A percentile compares a stretch with the other conserved stretches of the same genome.
phyloP scores from a whole-genome alignment of 768 basidiomycete species.

The Plicaturopsis crispa region DNA sequence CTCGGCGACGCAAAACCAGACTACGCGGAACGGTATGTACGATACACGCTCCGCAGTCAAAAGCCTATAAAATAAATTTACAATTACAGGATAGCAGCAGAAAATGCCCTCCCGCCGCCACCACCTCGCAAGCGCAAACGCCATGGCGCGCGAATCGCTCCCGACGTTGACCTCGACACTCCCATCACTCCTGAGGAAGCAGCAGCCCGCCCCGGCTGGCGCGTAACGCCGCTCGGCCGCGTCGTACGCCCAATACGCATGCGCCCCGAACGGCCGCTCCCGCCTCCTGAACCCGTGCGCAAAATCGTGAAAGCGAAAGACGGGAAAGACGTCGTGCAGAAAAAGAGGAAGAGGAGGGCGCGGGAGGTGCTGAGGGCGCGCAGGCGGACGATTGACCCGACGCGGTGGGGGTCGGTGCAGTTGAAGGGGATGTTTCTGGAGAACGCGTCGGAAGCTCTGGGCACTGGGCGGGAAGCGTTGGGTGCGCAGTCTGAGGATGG shows the following conservation, averaged over 20 bases:
- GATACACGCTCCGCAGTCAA: too few relatives aligned
- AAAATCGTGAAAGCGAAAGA: constrained; percentile 11
- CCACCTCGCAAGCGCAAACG: constrained; percentile 5
- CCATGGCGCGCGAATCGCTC: constrained; percentile 31
- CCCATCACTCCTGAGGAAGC: constrained; percentile 53
- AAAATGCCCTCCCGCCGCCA: constrained; percentile 8
- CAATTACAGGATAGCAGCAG: constrained; percentile 22
- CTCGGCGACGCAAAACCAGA: constrained; percentile 82
- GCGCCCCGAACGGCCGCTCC: constrained; percentile 59
- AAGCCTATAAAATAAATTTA: too few relatives aligned
- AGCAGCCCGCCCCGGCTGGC: constrained; percentile 52
- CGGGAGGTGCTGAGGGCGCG: constrained; percentile 52
- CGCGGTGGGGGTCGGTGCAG: constrained; percentile 61
- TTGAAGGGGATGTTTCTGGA: constrained; percentile 66
- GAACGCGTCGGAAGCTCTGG: constrained; percentile 9
- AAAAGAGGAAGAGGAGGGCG: constrained; percentile 36
- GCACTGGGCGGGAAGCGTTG: constrained; percentile 1
- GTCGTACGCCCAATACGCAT: constrained; percentile 62
- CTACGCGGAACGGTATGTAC: constrained; percentile 50
- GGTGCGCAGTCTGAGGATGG: constrained; percentile 10
- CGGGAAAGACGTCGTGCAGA: constrained; percentile 13
- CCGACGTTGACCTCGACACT: constrained; percentile 61
- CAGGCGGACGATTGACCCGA: constrained; percentile 63
- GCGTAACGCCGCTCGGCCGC: constrained; percentile 57
- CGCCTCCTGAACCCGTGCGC: constrained; percentile 16